Evolutionary conservation across 805 yeast species (phyloP), one percentile per base, ranked within the genome.

Genomic region (Scheffersomyces amazonensis): DNA sequence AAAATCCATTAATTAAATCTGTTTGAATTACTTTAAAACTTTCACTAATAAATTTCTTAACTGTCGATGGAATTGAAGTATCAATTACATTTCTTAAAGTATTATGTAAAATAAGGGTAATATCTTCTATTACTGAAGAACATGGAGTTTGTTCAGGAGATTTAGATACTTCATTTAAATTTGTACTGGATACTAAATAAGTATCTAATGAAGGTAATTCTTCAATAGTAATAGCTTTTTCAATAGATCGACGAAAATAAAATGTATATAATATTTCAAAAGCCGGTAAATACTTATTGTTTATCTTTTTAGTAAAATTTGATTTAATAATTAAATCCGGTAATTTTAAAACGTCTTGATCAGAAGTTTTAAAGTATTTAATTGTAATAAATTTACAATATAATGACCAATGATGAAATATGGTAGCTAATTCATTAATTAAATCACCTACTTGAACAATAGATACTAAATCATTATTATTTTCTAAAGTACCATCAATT

Each of bases 51-150:
- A 84, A 76, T 20, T 66, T 69, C 46, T 74, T 76, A 20, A 82
- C 75, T 0, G 81, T 67, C 5, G 69, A 52, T 37, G 64, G 64
- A 42, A 86, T 84, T 0, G 95, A 95, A 0, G 95, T 76, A 32
- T 85, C 82, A 10, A 89, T 66, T 1, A 81, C 70, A 41, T 82
- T 83, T 17, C 80, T 64, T 24, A 89, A 57, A 13, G 85, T 72
- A 25, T 80, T 77, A 51, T 87, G 84, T 32, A 90, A 63, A 7
- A 89, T 78, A 49, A 88, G 69, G 19, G 87, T 75, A 23, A 87
- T 65, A 56, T 93, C 99, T 51, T 93, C 99, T 17, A 90, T 79
- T 16, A 87, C 81, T 0, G 97, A 87, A 0, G 95, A 79, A 4
- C 84, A 77, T 2, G 90, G 91, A 4, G 81, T 69, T 21, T 74